Base-by-base conservation (phyloP, 176 grass and related monocot species). In the Saccharum spontaneum region DNA sequence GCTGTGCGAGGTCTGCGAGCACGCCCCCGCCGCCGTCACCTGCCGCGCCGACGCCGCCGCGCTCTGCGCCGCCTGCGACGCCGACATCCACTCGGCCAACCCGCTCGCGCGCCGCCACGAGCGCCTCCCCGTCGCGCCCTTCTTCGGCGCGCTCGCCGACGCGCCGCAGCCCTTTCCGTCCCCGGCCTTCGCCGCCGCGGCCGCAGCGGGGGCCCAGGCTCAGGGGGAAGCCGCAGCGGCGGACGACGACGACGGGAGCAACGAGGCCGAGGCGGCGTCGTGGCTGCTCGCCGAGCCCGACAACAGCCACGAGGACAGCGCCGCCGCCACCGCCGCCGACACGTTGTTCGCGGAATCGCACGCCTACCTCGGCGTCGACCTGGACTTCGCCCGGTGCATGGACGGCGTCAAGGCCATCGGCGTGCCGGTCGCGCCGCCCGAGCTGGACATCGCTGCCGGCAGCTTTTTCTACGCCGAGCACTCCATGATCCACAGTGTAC, bases 1-100 rank as follows among this genome's bases (percentile, higher is more conserved):
- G 85, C 76, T 89, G 41, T 97, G 94, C 82, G 94, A 97, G 50
- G 91, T 92, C 23, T 98, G 92, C 84, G 82, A 88, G 63, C 89
- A 88, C 79, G 92, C 90, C 11, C 90, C 92, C 4, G 90, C 90
- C 9, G 67, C 79, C 0, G 79, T 98, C 69, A 94, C 94, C 41
- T 98, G 95, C 78, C 82, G 87, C 22, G 95, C 92, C 37, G 95
- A 95, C 81, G 89, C 92, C 34, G 95, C 95, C 18, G 85, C 87
- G 30, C 95, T 98, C 79, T 98, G 92, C 72, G 55, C 85, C 23
- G 77, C 93, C n/a, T 98, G 95, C 87, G 95, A 98, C 44, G 85
- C 85, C 15, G 89, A 93, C 69, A 92, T 98, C 90, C 90, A 98
- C 90, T 95, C 95, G 13, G 95, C 92, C 15, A 99, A 99, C 90